A percentile compares a stretch with the other conserved stretches of the same genome.
Conservation (phyloP, 306 rosid genomes). For the Sicyos edulis region DNA sequence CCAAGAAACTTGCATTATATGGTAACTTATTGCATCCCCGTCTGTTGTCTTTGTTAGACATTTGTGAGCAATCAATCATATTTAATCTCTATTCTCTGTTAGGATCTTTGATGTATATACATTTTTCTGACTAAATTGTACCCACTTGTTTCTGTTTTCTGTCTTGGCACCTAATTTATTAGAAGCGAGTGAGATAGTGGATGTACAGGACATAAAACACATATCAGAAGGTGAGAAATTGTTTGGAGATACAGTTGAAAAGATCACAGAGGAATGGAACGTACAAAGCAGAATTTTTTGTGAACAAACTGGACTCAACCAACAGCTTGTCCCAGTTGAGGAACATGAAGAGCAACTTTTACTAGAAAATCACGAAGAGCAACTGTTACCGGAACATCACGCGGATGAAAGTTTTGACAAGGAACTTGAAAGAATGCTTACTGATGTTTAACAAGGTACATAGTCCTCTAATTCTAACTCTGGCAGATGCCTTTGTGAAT, state of each 20-base stretch:
- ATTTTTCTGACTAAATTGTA: background rate
- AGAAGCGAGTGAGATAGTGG: constrained; percentile 57
- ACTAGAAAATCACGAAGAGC: background rate
- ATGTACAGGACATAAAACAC: constrained; percentile 50
- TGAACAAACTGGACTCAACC: constrained; percentile 46
- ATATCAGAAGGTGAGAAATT: constrained; percentile 38
- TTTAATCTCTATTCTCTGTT: constrained; percentile 5
- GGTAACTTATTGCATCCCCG: constrained; percentile 34
- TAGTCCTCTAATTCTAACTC: background rate
- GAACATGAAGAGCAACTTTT: background rate
- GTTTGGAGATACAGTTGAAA: constrained; percentile 51
- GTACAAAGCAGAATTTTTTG: constrained; percentile 43
- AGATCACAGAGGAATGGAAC: constrained; percentile 51
- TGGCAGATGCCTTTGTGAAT: background rate
- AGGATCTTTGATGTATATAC: constrained; percentile 1
- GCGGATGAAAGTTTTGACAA: constrained; percentile 20
- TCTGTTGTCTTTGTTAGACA: background rate
- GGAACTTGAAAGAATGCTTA: constrained; percentile 31
- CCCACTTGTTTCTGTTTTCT: constrained; percentile 9
- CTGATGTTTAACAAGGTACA: constrained; percentile 13
- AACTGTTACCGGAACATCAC: background rate
- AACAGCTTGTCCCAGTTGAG: background rate
- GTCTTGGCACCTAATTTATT: constrained; percentile 12
- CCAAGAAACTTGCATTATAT: constrained; percentile 53
- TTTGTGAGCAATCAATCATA: background rate